Evolutionary conservation across 2,329 filamentous ascomycete genomes (phyloP).

Genomic region (Sordariomycetes sp.): DNA sequence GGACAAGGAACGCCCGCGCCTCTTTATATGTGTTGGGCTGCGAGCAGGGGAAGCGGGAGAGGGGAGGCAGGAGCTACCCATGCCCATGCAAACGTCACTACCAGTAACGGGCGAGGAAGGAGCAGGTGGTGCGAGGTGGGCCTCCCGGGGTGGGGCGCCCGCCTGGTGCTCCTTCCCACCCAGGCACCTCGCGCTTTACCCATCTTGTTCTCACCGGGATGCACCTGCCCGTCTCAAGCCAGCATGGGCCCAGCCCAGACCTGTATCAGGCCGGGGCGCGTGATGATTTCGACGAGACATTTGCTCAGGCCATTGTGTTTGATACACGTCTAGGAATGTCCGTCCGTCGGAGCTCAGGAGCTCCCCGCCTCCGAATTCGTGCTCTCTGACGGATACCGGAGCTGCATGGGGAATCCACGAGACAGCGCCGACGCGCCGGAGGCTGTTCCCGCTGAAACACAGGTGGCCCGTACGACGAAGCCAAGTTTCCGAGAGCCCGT

Average conservation of each 20-base stretch:
- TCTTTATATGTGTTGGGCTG: slow-evolving; percentile 2
- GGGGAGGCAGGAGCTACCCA: neutral
- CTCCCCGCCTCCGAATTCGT: neutral
- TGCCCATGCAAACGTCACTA: slow-evolving; percentile 1
- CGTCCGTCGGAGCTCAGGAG: neutral
- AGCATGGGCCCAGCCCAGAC: neutral
- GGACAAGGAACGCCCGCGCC: neutral
- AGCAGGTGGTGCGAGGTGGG: slow-evolving; percentile 1
- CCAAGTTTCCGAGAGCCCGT: neutral
- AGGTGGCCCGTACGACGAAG: neutral
- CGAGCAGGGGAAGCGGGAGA: neutral
- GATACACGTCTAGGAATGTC: neutral
- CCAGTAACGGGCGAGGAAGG: neutral
- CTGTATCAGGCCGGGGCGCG: neutral
- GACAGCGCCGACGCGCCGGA: neutral
- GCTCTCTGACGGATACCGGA: neutral
- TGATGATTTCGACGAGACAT: neutral
- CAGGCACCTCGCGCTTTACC: too few species aligned
- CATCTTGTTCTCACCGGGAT: neutral
- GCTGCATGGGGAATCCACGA: too few species aligned
- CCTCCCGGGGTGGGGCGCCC: neutral
- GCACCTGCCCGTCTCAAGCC: neutral
- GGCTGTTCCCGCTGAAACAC: neutral
- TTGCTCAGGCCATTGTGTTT: neutral
- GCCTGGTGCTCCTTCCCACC: neutral